Base-by-base conservation (phyloP, 75 land plant species). In the Pinus taeda region DNA sequence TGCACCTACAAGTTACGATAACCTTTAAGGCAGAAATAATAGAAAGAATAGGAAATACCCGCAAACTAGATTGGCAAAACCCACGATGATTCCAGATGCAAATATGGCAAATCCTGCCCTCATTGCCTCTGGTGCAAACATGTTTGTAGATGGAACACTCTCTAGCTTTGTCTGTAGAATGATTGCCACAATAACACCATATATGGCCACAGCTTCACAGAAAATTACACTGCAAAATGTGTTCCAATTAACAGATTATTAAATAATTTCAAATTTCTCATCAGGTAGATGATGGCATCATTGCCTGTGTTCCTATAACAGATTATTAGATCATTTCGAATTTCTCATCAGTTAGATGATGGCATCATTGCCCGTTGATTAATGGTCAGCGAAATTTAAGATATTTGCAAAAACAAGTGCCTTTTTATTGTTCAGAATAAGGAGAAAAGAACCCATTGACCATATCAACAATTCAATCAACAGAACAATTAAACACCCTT, bases 121-220 rank as follows among this genome's bases (percentile, higher is more conserved):
- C 77, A 97, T 85, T 53, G 99, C 89, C 61, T 96, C 99, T 1
- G 99, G 81, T 3, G 79, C 78, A 82, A 89, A 81, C 20, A 87
- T 86, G 69, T 83, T 66, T 12, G 86, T 79, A 61, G 85, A 57
- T 33, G 90, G 87, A 17, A 94, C 97, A 67, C 92, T 88, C 82
- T 97, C 93, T 77, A 97, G 76, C 81, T 93, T 97, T 37, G 99
- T 97, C 83, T 97, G 99, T 24, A 97, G 85, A 22, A 97, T 97
- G 76, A 97, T 97, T 45, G 99, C 99, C 57, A 97, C 99, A 70
- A 97, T 97, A 67, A 97, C 99, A n/a, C 99, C 99, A 84, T 97
- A 97, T 30, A 97, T 91, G 15, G 89, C 89, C 81, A 86, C 90
- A 61, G 87, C 90, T 80, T 88, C 91, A 77, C 95, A 93, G 56